Evolutionary conservation across 371 early-diverging fungal species (phyloP), one percentile per base, ranked within the genome.

Genomic region (Syncephalastrum racemosum): DNA sequence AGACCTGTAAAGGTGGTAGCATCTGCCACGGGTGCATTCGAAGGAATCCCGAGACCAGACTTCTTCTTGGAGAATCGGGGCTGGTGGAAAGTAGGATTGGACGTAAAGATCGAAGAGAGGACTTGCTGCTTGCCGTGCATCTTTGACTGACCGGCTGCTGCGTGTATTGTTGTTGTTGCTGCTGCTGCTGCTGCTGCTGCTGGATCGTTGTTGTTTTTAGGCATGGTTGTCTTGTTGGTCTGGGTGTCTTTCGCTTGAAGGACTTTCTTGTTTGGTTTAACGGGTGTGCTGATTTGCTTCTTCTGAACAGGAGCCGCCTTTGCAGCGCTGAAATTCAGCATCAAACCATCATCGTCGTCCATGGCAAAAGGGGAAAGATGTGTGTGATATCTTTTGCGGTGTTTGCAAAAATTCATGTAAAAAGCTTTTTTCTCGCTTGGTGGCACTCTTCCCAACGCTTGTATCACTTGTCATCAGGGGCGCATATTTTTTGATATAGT

Each of bases 1-100:
- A 94, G 80, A 20, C 86, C 87, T 2, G 75, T 71, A 64, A 95
- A 94, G 2, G 86, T 70, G 45, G 83, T 69, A 8, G 68, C 66
- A 54, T 82, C 74, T 0, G 67, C 73, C 8, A 75, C 64, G 16
- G 82, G 80, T 1, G 83, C 86, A 56, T 85, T 82, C 57, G 84
- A 81, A 1, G 83, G 80, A 45, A 68, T 69, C 27, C 67, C 67
- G 31, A 67, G 63, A 12, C 66, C 65, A 0, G 63, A 50, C 12
- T 67, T 60, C 18, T 65, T 70, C 49, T 77, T 75, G 19, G 66
- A 62, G 14, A 43, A 40, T 39, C 19, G 31, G 15, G 53, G 64
- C 42, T 72, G 70, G 20, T 73, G 61, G 49, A 74, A 69, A 15
- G 65, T 60, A n/a, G 79, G 80, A 53, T 81, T 83, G 5, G 82